Conservation (phyloP, 202 grass and related monocot genomes). For the Bolboschoenoplectus hybrid region DNA sequence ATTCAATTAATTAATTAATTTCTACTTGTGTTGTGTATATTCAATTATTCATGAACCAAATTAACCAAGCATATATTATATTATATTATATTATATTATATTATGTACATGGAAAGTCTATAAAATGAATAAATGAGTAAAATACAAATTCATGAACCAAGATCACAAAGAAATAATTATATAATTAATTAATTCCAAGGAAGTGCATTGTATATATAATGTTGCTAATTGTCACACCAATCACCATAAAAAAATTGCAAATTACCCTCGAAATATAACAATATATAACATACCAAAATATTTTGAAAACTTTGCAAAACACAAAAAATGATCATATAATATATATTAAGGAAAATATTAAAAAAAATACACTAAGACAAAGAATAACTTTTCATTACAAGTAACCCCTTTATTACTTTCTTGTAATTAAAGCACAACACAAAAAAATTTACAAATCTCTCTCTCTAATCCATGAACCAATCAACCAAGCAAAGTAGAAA, state of each 20-base stretch:
- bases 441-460: neutral
- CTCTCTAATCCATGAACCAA: neutral
- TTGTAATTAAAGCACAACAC: neutral
- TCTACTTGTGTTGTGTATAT: neutral
- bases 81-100: no score
- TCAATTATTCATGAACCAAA: neutral
- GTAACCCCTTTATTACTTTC: slow-evolving; percentile 1
- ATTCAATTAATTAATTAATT: slow-evolving; percentile 5
- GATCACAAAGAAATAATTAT: neutral
- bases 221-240: neutral
- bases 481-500: slow-evolving; percentile 1
- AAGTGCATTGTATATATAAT: neutral
- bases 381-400: slow-evolving; percentile 21
- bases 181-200: neutral
- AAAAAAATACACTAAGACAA: slow-evolving; percentile 23
- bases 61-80: neutral
- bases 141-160: neutral
- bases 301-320: neutral
- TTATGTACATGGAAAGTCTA: neutral
- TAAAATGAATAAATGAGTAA: neutral
- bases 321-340: neutral
- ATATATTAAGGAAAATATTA: neutral
- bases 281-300: neutral
- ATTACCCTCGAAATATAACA: neutral
- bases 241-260: neutral